phyloP scores from a whole-genome alignment of 192 early-diverging fungal genomes.

The Backusella tarrabulga region DNA sequence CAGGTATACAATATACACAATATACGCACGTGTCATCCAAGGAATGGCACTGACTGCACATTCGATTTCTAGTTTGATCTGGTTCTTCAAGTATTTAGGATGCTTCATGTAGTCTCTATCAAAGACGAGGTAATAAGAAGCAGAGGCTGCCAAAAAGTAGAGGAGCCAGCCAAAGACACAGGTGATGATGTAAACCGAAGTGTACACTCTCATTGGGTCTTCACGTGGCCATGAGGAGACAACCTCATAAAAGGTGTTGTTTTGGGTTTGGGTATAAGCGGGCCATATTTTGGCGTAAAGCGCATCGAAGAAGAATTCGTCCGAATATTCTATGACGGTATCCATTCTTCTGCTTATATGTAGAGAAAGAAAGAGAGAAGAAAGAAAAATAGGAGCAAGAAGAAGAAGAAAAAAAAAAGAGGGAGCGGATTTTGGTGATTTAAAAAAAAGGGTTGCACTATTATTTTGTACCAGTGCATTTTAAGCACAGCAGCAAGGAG shows the following conservation, averaged over 20 bases:
- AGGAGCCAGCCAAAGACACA: conserved; percentile 68
- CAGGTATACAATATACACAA: too few relatives aligned
- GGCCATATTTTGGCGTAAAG: conserved; percentile 45
- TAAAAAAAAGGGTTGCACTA: not conserved
- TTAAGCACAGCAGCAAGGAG: not conserved
- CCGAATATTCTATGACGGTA: conserved; percentile 56
- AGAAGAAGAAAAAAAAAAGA: not conserved
- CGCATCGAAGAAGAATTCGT: conserved; percentile 62
- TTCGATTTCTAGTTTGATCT: conserved; percentile 80
- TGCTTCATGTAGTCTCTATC: conserved; percentile 86
- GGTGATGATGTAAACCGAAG: conserved; percentile 69
- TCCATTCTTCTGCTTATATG: conserved; percentile 50
- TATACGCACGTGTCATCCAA: conserved; percentile 55
- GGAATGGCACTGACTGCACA: conserved; percentile 79
- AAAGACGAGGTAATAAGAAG: conserved; percentile 85
- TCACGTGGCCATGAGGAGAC: conserved; percentile 52
- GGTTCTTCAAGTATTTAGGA: conserved; percentile 89
- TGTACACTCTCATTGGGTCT: conserved; percentile 63
- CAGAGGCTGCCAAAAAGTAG: conserved; percentile 73
- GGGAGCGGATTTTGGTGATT: not conserved
- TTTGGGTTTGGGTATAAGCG: conserved; percentile 32
- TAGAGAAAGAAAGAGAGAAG: not conserved
- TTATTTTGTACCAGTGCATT: not conserved
- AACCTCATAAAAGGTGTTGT: conserved; percentile 31
- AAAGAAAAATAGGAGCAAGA: not conserved